These are phyloP conservation scores for Nakataea oryzae DNA, from an alignment of 2,329 filamentous ascomycete genomes.

Conservation along the genomic window DNA sequence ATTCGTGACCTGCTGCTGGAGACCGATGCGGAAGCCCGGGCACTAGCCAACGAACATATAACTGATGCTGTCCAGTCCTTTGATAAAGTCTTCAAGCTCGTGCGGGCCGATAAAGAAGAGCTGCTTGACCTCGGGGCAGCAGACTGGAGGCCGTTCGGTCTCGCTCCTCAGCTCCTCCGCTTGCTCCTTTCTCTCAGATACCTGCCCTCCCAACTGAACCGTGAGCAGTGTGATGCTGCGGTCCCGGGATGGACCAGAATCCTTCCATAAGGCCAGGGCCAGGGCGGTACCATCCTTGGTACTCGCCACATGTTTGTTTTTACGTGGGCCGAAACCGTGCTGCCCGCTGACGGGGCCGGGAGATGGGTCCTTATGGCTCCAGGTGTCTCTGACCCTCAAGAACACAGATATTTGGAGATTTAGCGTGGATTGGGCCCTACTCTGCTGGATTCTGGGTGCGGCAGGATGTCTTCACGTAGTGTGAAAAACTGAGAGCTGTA, in stretches of 20 bases:
- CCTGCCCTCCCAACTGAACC: not conserved
- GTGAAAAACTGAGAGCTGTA: not conserved
- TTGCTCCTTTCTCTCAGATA: not conserved
- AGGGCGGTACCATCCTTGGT: not conserved
- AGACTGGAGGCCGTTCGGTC: not conserved
- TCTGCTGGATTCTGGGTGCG: not conserved
- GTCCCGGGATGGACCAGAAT: not conserved
- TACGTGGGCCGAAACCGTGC: not conserved
- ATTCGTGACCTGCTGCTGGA: not conserved
- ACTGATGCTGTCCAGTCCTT: not conserved
- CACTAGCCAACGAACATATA: not conserved
- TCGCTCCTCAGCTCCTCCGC: not conserved
- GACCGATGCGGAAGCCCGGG: not conserved
- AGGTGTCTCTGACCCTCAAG: not conserved
- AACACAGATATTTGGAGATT: not conserved
- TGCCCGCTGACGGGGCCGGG: not conserved
- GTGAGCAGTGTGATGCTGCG: not conserved
- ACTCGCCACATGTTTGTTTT: not conserved
- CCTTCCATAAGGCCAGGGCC: not conserved
- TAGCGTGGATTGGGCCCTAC: not conserved
- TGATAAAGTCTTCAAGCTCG: not conserved
- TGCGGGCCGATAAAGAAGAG: not conserved
- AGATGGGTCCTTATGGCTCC: not conserved
- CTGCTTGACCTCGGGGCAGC: not conserved
- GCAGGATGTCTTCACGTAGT: not conserved